phyloP scores from a whole-genome alignment of 148 eudicot species.

The Camellia granthamiana region DNA sequence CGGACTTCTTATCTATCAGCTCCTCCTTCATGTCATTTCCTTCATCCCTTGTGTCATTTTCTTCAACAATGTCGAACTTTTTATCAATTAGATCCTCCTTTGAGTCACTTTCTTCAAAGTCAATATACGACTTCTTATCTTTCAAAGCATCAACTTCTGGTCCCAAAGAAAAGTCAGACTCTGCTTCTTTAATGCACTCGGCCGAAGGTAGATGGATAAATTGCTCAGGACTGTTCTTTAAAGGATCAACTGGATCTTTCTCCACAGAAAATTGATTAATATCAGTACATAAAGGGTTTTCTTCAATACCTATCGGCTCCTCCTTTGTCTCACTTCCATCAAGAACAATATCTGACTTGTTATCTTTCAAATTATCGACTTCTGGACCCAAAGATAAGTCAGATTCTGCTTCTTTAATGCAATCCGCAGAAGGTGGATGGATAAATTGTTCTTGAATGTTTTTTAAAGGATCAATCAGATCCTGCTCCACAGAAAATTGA shows the following conservation, averaged over 20 bases:
- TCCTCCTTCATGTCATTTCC: background rate
- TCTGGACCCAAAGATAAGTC: slow-evolving; percentile 17
- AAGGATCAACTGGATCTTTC: slow-evolving; percentile 12
- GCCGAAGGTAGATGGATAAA: slow-evolving; percentile 8
- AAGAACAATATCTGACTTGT: background rate
- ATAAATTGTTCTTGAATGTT: slow-evolving; percentile 4
- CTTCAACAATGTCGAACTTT: background rate
- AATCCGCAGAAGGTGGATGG: slow-evolving; percentile 10
- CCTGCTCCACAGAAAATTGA: slow-evolving; percentile 6
- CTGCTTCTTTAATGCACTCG: background rate
- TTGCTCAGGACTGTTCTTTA: slow-evolving; percentile 8
- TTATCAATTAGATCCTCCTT: background rate
- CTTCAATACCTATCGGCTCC: slow-evolving; percentile 16
- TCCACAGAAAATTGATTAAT: slow-evolving; percentile 9
- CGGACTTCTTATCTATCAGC: slow-evolving; percentile 8
- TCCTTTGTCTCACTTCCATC: slow-evolving; percentile 14
- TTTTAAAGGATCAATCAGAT: slow-evolving; percentile 15
- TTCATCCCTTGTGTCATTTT: background rate
- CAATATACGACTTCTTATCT: slow-evolving; percentile 2
- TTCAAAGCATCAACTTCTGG: slow-evolving; percentile 9
- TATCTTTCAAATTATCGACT: slow-evolving; percentile 2
- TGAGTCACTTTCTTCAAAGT: too few species aligned
- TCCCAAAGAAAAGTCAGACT: slow-evolving; percentile 14
- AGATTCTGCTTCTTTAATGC: background rate
- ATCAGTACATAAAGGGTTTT: slow-evolving; percentile 9